Conservation (phyloP, 768 basidiomycete species). For the Leucogyrophana mollusca region DNA sequence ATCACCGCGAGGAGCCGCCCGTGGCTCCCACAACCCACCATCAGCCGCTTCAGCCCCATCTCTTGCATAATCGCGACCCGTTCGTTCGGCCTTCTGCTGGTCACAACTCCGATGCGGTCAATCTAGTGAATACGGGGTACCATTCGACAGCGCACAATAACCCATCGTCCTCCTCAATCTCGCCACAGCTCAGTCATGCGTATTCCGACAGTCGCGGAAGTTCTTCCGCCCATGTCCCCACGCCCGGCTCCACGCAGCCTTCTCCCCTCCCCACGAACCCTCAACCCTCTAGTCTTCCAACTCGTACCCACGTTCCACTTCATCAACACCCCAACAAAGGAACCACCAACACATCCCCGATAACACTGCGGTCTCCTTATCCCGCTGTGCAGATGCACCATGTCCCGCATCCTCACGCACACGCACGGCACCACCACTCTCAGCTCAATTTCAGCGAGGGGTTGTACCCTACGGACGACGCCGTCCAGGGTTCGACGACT, state of each 20-base stretch:
- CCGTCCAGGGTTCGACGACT: slow-evolving; percentile 21
- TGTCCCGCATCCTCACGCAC: slow-evolving; percentile 77
- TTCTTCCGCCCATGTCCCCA: slow-evolving; percentile 14
- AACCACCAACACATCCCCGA: slow-evolving; percentile 35
- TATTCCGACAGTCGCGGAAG: slow-evolving; percentile 15
- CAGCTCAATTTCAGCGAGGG: slow-evolving; percentile 45
- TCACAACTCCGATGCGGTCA: slow-evolving; percentile 10
- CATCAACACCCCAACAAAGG: slow-evolving; percentile 29
- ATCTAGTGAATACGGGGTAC: slow-evolving; percentile 13
- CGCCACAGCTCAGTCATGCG: slow-evolving; percentile 16
- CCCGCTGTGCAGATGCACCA: slow-evolving; percentile 68
- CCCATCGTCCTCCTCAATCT: slow-evolving; percentile 17
- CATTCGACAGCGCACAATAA: slow-evolving; percentile 20
- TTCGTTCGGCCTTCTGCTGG: slow-evolving; percentile 14
- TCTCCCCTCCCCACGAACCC: slow-evolving; percentile 20
- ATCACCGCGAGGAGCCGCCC: slow-evolving; percentile 9
- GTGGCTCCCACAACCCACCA: neutral
- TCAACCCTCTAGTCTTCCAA: slow-evolving; percentile 18
- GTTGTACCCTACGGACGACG: slow-evolving; percentile 32
- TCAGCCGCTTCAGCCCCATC: slow-evolving; percentile 15
- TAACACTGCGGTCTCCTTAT: slow-evolving; percentile 60
- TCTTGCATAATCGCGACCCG: slow-evolving; percentile 11
- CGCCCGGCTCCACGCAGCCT: slow-evolving; percentile 18
- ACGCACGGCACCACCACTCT: slow-evolving; percentile 69
- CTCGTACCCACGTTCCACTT: slow-evolving; percentile 16